phyloP scores from a whole-genome alignment of 2,329 filamentous ascomycete species.

The Graphilbum fragrans region DNA sequence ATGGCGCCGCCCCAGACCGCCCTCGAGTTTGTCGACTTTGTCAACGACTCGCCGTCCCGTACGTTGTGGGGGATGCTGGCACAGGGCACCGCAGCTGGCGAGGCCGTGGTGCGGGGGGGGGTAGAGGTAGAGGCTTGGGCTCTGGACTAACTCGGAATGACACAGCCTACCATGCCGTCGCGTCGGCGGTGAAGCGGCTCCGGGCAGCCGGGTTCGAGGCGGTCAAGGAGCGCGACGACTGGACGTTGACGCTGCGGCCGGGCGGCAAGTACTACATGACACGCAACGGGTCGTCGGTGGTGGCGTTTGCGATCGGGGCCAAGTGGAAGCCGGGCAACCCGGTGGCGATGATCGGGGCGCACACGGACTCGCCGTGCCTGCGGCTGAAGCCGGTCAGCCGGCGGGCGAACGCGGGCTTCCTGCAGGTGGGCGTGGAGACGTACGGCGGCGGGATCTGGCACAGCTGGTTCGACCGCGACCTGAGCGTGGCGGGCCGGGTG shows the following conservation, averaged over 20 bases:
- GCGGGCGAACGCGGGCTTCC: slow-evolving; percentile 72
- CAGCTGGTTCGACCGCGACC: slow-evolving; percentile 93
- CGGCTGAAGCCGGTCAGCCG: slow-evolving; percentile 92
- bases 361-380: slow-evolving; percentile 89
- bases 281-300: slow-evolving; percentile 81
- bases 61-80: no score
- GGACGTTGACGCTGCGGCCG: slow-evolving; percentile 66
- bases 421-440: slow-evolving; percentile 92
- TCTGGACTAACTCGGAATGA: not conserved
- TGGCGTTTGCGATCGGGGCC: slow-evolving; percentile 82
- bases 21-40: slow-evolving; percentile 81
- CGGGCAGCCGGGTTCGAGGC: slow-evolving; percentile 74
- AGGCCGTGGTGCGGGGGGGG: not conserved
- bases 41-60: slow-evolving; percentile 93
- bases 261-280: slow-evolving; percentile 96
- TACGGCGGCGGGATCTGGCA: slow-evolving; percentile 98
- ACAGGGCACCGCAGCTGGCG: no score
- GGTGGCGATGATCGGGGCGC: slow-evolving; percentile 85
- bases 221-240: slow-evolving; percentile 84
- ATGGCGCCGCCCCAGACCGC: slow-evolving; percentile 48
- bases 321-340: slow-evolving; percentile 89
- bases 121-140: not conserved
- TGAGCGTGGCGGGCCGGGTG: slow-evolving; percentile 79
- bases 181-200: slow-evolving; percentile 62
- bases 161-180: slow-evolving; percentile 86